Base-by-base conservation (phyloP, 768 basidiomycete genomes). In the Leucogyrophana mollusca region DNA sequence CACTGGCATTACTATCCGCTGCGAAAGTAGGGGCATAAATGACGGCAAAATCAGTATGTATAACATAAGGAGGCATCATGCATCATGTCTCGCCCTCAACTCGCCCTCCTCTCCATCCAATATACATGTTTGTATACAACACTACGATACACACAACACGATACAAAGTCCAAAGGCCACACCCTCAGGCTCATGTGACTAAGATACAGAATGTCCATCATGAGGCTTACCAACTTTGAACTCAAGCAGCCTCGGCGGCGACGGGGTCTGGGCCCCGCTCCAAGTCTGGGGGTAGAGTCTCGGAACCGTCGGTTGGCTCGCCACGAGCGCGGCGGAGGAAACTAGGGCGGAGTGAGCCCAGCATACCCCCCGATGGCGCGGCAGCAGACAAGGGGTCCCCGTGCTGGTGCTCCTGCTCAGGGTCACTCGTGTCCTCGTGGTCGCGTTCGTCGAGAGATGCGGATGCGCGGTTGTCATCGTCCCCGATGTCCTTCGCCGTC, bases 401-500 rank as follows among this genome's bases (percentile, higher is more conserved):
- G 11, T 53, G 45, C 5, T 8, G n/a, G n/a, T 21, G 18, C 43
- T 54, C 56, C 2, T 30, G 25, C 21, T 17, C 54, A 5, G 54
- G 40, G 14, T 41, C 64, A 8, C 43, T 40, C 14, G 32, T 47
- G 13, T 46, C 50, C 2, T 45, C 50, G 21, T 46, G 43, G 11
- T 64, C 62, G 8, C 45, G 49, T 1, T 64, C 64, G 9, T 66
- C 63, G 16, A 53, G 47, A 6, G 65, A 66, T 8, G 52, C 30
- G 36, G 63, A 59, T 1, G 41, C 35, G 36, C 46, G 63, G 17
- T 61, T 36, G 24, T 59, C 65, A 6, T 67, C 64, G 32, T 67
- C 63, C 9, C 59, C 65, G 16, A 65, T 56, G 27, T 70, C 69
- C 52, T 73, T 73, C 9, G 67, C 59, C 14, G 84, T 83, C 4